Evolutionary conservation across 2,329 filamentous ascomycete species (phyloP).

Genomic region (Bertia moriformis): DNA sequence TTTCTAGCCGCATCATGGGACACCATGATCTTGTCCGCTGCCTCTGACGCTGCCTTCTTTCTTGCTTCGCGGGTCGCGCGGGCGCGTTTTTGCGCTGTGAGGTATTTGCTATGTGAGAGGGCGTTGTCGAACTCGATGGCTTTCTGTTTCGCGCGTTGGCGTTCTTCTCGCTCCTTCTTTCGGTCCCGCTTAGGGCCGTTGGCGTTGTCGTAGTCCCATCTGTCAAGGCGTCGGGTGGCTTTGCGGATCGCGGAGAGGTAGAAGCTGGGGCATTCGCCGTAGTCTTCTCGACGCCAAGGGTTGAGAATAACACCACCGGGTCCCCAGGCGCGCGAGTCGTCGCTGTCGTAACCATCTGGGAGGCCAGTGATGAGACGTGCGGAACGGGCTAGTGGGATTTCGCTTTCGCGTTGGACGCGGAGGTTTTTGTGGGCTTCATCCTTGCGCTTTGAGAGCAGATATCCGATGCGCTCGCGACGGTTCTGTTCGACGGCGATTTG

Average conservation of each 20-base stretch:
- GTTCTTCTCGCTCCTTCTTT: constrained; percentile 18
- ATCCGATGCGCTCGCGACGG: constrained; percentile 27
- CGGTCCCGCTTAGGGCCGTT: constrained; percentile 19
- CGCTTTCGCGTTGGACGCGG: constrained; percentile 18
- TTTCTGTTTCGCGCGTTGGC: constrained; percentile 14
- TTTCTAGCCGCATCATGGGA: too few relatives aligned
- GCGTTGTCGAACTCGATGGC: too few relatives aligned
- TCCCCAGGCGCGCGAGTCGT: constrained; percentile 24
- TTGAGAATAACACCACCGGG: constrained; percentile 22
- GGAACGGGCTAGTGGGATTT: constrained; percentile 21
- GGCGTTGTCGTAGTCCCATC: constrained; percentile 26
- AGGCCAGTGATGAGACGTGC: constrained; percentile 22
- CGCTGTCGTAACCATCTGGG: constrained; percentile 27
- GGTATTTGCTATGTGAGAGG: too few relatives aligned
- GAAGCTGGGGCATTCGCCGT: constrained; percentile 26
- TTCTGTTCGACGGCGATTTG: constrained; percentile 31
- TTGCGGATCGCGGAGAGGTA: constrained; percentile 25
- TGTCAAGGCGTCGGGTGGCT: constrained; percentile 22
- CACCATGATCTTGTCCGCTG: too few relatives aligned
- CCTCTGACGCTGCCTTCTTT: background rate
- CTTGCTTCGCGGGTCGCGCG: background rate
- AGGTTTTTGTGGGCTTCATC: constrained; percentile 18
- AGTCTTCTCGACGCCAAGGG: constrained; percentile 25
- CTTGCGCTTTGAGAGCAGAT: constrained; percentile 25
- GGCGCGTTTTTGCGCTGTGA: background rate